phyloP scores from a whole-genome alignment of 176 grass and related monocot species.

The Chloris gayana region DNA sequence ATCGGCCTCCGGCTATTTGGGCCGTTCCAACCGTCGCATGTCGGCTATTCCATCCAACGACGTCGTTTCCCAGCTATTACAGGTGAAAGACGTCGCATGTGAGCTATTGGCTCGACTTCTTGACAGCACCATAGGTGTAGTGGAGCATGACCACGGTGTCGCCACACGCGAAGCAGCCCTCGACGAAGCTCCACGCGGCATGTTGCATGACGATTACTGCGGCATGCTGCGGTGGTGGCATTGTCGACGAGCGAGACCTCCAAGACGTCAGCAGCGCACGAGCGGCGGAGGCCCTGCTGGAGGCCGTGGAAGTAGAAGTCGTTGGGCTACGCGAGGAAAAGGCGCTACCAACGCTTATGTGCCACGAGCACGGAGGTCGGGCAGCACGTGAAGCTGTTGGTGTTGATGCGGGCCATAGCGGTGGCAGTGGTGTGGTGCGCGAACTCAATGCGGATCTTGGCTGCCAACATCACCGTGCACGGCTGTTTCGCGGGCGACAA shows the following conservation, averaged over 20 bases:
- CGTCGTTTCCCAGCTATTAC: too few relatives aligned
- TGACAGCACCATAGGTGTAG: slow-evolving; percentile 86
- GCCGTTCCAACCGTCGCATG: too few relatives aligned
- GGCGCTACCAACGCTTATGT: slow-evolving; percentile 61
- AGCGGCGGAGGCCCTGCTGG: slow-evolving; percentile 51
- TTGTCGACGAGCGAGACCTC: slow-evolving; percentile 94
- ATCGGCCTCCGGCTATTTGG: too few relatives aligned
- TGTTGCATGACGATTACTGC: slow-evolving; percentile 90
- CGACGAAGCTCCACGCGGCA: slow-evolving; percentile 70
- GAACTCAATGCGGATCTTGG: slow-evolving; percentile 70
- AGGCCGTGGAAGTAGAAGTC: too few relatives aligned
- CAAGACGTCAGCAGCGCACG: slow-evolving; percentile 53
- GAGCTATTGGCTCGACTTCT: slow-evolving; percentile 98
- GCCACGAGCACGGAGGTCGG: slow-evolving; percentile 63
- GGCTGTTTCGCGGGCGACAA: slow-evolving; percentile 38
- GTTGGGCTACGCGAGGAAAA: slow-evolving; percentile 81
- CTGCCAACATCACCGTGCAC: slow-evolving; percentile 39
- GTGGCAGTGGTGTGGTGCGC: slow-evolving; percentile 80
- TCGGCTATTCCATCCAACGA: too few relatives aligned
- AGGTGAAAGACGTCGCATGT: too few relatives aligned
- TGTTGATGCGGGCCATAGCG: slow-evolving; percentile 72
- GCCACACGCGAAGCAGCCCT: slow-evolving; percentile 64
- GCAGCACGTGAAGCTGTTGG: slow-evolving; percentile 90
- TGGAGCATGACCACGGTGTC: slow-evolving; percentile 92
- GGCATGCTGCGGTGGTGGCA: slow-evolving; percentile 85